Conservation (phyloP, 192 early-diverging fungal genomes). For the Mortierella hygrophila region DNA sequence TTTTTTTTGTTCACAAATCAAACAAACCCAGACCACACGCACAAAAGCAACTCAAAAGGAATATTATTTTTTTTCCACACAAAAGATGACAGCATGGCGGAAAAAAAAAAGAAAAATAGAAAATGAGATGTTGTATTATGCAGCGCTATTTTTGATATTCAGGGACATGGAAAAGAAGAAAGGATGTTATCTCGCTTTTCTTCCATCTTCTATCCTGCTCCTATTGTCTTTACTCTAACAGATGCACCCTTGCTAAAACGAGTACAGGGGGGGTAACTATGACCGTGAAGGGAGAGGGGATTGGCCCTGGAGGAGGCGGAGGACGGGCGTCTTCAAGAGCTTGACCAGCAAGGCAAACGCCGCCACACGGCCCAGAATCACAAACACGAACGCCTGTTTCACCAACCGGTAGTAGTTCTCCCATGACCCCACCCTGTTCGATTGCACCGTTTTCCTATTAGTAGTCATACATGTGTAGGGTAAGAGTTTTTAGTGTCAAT, state of each 20-base stretch:
- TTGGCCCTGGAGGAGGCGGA: conserved; percentile 13
- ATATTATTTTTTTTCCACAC: not conserved
- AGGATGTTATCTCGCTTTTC: not conserved
- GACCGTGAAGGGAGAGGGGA: conserved; percentile 10
- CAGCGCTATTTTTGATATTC: not conserved
- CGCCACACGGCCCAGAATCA: conserved; percentile 42
- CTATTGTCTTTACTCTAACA: not conserved
- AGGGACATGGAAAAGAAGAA: not conserved
- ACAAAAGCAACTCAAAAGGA: too few relatives aligned
- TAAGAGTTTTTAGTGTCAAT: not conserved
- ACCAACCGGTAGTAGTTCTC: conserved; percentile 52
- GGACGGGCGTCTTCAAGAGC: conserved; percentile 30
- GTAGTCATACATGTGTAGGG: not conserved
- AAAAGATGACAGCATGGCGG: not conserved
- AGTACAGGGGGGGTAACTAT: not conserved
- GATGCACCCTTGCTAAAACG: not conserved
- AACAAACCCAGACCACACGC: too few relatives aligned
- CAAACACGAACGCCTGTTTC: conserved; percentile 52
- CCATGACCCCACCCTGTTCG: conserved; percentile 54
- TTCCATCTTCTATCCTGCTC: not conserved
- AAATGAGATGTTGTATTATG: too few relatives aligned
- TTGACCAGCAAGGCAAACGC: conserved; percentile 44
- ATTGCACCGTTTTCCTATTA: conserved; percentile 32
- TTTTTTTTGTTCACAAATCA: too few relatives aligned
- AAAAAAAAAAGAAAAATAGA: not conserved